Base-by-base conservation (phyloP, 2,329 filamentous ascomycete genomes). In the Cladophialophora immunda region DNA sequence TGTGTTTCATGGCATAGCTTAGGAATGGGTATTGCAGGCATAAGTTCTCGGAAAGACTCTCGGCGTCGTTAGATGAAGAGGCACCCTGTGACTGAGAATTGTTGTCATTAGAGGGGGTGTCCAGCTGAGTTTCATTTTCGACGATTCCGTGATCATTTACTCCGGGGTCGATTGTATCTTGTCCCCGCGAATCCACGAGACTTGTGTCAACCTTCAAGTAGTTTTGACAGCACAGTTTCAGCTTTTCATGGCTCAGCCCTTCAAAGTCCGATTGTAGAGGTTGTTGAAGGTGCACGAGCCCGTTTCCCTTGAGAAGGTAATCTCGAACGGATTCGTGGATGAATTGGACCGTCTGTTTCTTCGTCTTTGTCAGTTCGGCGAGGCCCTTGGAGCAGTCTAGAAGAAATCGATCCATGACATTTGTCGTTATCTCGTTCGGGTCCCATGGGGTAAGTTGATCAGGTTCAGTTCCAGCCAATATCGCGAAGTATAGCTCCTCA, bases 341-440 rank as follows among this genome's bases (percentile, higher is more conserved):
- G 58, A 78, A 87, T 63, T 87, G 84, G 0, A 86, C 81, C 0
- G 69, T 80, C 0, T 71, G 69, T 0, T 25, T 1, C 11, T 74
- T 68, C 0, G 73, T 70, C 62, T 30, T 69, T 6, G 67, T 72
- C 4, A 66, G 11, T 25, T 68, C 70, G 0, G 79, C 81, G 5
- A 87, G 75, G 0, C 86, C 85, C 70, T 86, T 87, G 0, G 85
- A 87, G 0, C 75, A 80, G 34, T 74, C 75, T 0, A 81, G 72
- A 0, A 86, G 75, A 22, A 77, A 82, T 2, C 64, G 73, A 0
- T 70, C 53, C 47, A 82, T 79, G 1, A 58, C 68, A 0, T 73
- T 62, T 6, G 67, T 52, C 0, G 72, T 64, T 0, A 64, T 63
- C 0, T 67, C 57, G 0, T 76, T 70, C 1, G 70, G 65, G 34